A percentile compares a stretch with the other conserved stretches of the same genome.
Conservation (phyloP, 805 yeast genomes). For the Wickerhamomyces canadensis region DNA sequence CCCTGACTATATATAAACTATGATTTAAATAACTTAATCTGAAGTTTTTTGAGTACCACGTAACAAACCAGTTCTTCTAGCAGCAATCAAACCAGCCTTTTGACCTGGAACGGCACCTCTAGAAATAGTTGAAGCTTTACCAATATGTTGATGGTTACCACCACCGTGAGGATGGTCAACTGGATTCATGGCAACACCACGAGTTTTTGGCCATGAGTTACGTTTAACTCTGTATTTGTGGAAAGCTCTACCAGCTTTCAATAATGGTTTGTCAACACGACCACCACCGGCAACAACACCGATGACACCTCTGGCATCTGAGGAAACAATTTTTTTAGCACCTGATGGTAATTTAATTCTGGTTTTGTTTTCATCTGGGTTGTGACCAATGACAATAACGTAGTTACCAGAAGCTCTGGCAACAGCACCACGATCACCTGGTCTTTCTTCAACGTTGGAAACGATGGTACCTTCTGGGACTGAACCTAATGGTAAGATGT, state of each 20-base stretch:
- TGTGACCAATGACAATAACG: slow-evolving; percentile 98
- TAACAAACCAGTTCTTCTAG: slow-evolving; percentile 99
- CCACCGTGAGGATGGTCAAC: slow-evolving; percentile 99
- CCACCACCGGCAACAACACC: slow-evolving; percentile 99
- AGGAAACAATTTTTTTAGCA: slow-evolving; percentile 93
- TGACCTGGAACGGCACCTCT: slow-evolving; percentile 99
- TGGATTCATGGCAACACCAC: slow-evolving; percentile 99
- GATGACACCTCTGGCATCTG: slow-evolving; percentile 98
- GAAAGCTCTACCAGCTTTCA: slow-evolving; percentile 99
- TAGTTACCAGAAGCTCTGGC: slow-evolving; percentile 99
- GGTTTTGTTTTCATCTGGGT: slow-evolving; percentile 98
- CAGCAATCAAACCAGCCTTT: slow-evolving; percentile 99
- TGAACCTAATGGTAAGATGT: slow-evolving; percentile 93
- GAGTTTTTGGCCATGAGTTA: slow-evolving; percentile 99
- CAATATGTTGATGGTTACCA: slow-evolving; percentile 99
- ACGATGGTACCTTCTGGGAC: slow-evolving; percentile 99
- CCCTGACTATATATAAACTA: slow-evolving; percentile 20
- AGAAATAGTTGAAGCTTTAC: slow-evolving; percentile 99
- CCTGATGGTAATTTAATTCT: slow-evolving; percentile 99
- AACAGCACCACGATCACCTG: slow-evolving; percentile 99
- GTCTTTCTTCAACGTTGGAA: slow-evolving; percentile 97
- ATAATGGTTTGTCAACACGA: slow-evolving; percentile 98
- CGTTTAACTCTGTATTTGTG: slow-evolving; percentile 99
- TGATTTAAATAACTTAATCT: slow-evolving; percentile 43
- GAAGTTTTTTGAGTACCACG: slow-evolving; percentile 98